phyloP scores from a whole-genome alignment of 148 eudicot species.

The Cornus suecica region DNA sequence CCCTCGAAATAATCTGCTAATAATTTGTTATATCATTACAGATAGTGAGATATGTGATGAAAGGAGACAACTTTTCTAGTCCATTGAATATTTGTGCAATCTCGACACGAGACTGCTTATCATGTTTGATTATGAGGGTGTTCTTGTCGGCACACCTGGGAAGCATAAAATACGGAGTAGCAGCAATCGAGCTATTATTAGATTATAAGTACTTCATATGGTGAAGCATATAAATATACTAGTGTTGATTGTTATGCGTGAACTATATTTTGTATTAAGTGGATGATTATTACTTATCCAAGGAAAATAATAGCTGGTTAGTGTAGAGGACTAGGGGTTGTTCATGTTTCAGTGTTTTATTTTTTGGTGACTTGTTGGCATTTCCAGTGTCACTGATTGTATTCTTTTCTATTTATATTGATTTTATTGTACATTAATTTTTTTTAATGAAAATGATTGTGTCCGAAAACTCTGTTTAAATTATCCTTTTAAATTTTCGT shows the following conservation, averaged over 20 bases:
- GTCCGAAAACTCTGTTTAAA: too few species aligned
- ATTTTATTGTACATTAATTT: too few species aligned
- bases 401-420: too few species aligned
- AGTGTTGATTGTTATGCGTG: slow-evolving; percentile 12
- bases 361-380: not conserved
- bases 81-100: slow-evolving; percentile 15
- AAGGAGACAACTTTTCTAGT: slow-evolving; percentile 13
- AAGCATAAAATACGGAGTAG: slow-evolving; percentile 12
- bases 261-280: slow-evolving; percentile 24
- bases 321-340: too few species aligned
- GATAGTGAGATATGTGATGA: slow-evolving; percentile 15
- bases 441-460: too few species aligned
- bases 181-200: slow-evolving; percentile 2
- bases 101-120: not conserved
- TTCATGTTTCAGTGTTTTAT: too few species aligned
- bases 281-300: slow-evolving; percentile 9
- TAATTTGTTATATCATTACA: slow-evolving; percentile 19
- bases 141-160: slow-evolving; percentile 9
- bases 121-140: not conserved
- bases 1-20: not conserved
- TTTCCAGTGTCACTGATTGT: not conserved
- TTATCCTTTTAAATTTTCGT: too few species aligned
- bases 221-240: slow-evolving; percentile 8
- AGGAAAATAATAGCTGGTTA: too few species aligned
- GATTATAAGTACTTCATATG: slow-evolving; percentile 5